These are phyloP conservation scores for Sclerotinia spermophila DNA, from an alignment of 2,329 filamentous ascomycete species.

Conservation along the genomic window DNA sequence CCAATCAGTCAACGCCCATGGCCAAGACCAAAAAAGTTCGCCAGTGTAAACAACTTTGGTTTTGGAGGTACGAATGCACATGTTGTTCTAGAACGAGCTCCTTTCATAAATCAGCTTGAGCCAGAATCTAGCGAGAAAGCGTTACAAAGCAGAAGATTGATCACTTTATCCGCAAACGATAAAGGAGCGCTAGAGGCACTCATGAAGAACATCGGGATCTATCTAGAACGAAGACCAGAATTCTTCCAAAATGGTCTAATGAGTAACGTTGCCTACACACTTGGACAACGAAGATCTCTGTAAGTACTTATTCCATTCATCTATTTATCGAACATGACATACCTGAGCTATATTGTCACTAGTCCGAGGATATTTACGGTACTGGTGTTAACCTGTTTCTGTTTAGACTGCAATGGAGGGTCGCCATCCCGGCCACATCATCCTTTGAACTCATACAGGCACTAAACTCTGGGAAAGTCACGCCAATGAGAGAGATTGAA, in stretches of 20 bases:
- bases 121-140: constrained; percentile 22
- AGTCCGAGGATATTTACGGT: not conserved
- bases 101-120: constrained; percentile 31
- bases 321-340: not conserved
- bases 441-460: constrained; percentile 33
- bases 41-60: constrained; percentile 39
- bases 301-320: not conserved
- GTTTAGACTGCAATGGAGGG: constrained; percentile 29
- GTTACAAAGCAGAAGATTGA: constrained; percentile 35
- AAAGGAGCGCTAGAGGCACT: constrained; percentile 30
- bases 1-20: constrained; percentile 34
- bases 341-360: not conserved
- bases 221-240: constrained; percentile 34
- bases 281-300: constrained; percentile 32
- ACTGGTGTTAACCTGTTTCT: not conserved
- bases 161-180: constrained; percentile 32
- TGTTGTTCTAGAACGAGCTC: constrained; percentile 28
- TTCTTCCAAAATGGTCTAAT: constrained; percentile 34
- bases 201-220: constrained; percentile 34
- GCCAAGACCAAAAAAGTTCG: constrained; percentile 43
- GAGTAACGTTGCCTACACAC: constrained; percentile 35
- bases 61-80: constrained; percentile 27
- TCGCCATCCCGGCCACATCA: constrained; percentile 28
- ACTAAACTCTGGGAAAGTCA: constrained; percentile 36
- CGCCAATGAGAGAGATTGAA: constrained; percentile 28